Evolutionary conservation across 768 basidiomycete genomes (phyloP), one percentile per base, ranked within the genome.

Genomic region (Amanita polypyramis): DNA sequence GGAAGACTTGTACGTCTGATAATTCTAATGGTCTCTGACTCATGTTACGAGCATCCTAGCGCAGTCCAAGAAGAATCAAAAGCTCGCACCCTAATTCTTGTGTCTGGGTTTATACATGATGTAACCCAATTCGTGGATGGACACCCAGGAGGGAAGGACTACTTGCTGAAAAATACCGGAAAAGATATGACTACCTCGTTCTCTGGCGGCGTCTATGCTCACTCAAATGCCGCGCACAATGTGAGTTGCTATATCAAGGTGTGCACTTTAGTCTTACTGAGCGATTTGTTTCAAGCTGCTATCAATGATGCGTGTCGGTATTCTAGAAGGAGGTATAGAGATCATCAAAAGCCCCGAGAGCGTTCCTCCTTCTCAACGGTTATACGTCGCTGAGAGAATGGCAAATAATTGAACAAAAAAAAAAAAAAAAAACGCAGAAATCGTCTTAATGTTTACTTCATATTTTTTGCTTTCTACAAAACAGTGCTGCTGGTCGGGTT

Each of bases 81-180:
- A 63, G 70, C 70, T 32, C 72, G 80, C 23, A 70, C 77, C 2
- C 64, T 96, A 47, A 66, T 94, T 35, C 73, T 90, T 43, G 69
- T 94, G 32, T 78, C 82, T 15, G 92, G 92, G 10, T 93, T 88
- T 68, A 84, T 96, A 53, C 89, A 93, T 61, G 91, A 95, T 54
- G 76, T 81, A 15, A 75, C 84, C 3, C 62, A 72, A 9, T 92
- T 93, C 60, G 52, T 80, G 29, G 80, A 83, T 47, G 71, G 79
- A 45, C 87, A 91, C 65, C 92, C 92, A 0, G 92, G 92, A 19
- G 92, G 92, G 12, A 68, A 68, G 34, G 58, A 66, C 33, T 57
- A 85, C 44, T 64, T 96, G 56, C 62, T 67, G 45, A 65, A 64
- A 21, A 78, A 70, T 51, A 71, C 80, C 12, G 91, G 90, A n/a